phyloP scores from a whole-genome alignment of 163 green algal species.

The Chloroidium sp. region DNA sequence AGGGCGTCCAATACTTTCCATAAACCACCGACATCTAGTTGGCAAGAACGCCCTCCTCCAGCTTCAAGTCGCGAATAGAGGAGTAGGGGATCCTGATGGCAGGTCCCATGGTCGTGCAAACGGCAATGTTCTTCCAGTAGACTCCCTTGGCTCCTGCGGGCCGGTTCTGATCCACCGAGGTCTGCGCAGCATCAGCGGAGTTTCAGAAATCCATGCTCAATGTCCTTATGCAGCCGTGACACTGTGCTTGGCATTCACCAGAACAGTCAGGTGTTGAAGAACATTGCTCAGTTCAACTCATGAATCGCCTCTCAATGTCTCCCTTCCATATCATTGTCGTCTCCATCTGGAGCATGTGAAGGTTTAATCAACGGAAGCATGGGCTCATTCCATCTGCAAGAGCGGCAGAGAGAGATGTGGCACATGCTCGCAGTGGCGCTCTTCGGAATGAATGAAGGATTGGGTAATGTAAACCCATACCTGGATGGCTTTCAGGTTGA shows the following conservation, averaged over 20 bases:
- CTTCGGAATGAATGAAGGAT: background rate
- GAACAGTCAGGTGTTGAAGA: too few relatives aligned
- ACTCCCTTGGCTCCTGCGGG: constrained; percentile 86
- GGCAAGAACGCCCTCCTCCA: too few relatives aligned
- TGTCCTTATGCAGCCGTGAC: too few relatives aligned
- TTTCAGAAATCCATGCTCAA: too few relatives aligned
- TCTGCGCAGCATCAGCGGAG: constrained; percentile 30
- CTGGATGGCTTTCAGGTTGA: constrained; percentile 91
- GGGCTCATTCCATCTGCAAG: too few relatives aligned
- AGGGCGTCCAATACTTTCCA: too few relatives aligned
- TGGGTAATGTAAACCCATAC: constrained; percentile 21
- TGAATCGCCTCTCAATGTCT: too few relatives aligned
- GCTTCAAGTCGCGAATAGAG: constrained; percentile 37
- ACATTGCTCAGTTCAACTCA: too few relatives aligned
- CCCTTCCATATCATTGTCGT: too few relatives aligned
- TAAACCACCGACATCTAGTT: too few relatives aligned
- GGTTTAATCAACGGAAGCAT: background rate
- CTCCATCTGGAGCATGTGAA: too few relatives aligned
- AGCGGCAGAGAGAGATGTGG: background rate
- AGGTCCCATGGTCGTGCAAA: constrained; percentile 95
- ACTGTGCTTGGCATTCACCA: too few relatives aligned
- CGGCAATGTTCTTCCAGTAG: constrained; percentile 92
- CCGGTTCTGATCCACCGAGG: constrained; percentile 88
- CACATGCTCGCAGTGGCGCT: background rate
- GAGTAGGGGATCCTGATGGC: constrained; percentile 67